A percentile compares a stretch with the other conserved stretches of the same genome.
Conservation (phyloP, 306 rosid species). For the Medicago arabica region DNA sequence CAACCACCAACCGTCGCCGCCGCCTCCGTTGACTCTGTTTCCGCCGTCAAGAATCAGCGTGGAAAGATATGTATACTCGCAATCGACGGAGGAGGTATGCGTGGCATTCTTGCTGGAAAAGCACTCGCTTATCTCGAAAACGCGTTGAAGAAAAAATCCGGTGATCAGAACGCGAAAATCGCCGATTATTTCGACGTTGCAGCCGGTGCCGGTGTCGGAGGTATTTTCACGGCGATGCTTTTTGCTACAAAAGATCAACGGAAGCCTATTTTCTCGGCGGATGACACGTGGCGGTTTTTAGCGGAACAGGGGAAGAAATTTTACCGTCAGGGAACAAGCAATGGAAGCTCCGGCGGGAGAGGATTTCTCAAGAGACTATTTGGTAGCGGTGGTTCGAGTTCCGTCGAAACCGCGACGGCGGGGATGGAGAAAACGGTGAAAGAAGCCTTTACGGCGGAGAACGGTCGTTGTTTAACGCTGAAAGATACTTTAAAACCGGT, state of each 20-base stretch:
- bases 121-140: slow-evolving; percentile 80
- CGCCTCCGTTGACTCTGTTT: slow-evolving; percentile 41
- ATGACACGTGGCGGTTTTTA: slow-evolving; percentile 79
- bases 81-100: slow-evolving; percentile 96
- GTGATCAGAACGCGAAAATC: slow-evolving; percentile 82
- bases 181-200: slow-evolving; percentile 97
- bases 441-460: slow-evolving; percentile 68
- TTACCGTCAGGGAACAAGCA: slow-evolving; percentile 47
- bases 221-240: slow-evolving; percentile 89
- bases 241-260: slow-evolving; percentile 71
- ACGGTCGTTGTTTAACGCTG: slow-evolving; percentile 64
- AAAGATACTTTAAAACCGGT: slow-evolving; percentile 93
- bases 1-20: slow-evolving; percentile 8
- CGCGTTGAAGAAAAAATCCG: slow-evolving; percentile 81
- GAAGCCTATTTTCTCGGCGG: slow-evolving; percentile 77
- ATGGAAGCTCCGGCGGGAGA: slow-evolving; percentile 7
- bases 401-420: slow-evolving; percentile 48
- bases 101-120: slow-evolving; percentile 91
- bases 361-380: slow-evolving; percentile 54
- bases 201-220: slow-evolving; percentile 89
- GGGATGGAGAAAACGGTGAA: slow-evolving; percentile 75
- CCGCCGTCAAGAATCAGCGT: slow-evolving; percentile 86
- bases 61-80: slow-evolving; percentile 94
- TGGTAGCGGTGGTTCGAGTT: slow-evolving; percentile 42
- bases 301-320: slow-evolving; percentile 73